A percentile compares a stretch with the other conserved stretches of the same genome.
phyloP scores from a whole-genome alignment of 2,329 filamentous ascomycete species.

The Calonectria ilicicola region DNA sequence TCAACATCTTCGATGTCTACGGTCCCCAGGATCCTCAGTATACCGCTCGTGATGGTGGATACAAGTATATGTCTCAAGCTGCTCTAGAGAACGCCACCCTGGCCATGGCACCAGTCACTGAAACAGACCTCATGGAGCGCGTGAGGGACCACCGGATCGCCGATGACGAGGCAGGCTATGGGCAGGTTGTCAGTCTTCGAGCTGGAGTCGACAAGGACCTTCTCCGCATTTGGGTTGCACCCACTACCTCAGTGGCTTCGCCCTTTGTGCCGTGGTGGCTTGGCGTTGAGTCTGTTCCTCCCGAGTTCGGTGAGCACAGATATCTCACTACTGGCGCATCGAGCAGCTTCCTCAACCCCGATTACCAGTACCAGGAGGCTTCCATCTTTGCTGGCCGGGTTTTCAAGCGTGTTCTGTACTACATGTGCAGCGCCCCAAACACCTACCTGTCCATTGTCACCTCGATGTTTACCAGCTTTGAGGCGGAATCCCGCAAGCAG shows the following conservation, averaged over 20 bases:
- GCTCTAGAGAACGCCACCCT: slow-evolving; percentile 36
- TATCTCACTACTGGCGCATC: slow-evolving; percentile 39
- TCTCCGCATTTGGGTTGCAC: slow-evolving; percentile 38
- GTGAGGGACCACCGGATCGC: slow-evolving; percentile 37
- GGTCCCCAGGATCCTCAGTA: slow-evolving; percentile 36
- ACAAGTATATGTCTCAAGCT: slow-evolving; percentile 40
- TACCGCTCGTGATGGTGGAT: slow-evolving; percentile 38
- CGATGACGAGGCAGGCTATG: slow-evolving; percentile 38
- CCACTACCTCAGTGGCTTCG: slow-evolving; percentile 30
- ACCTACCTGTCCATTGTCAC: slow-evolving; percentile 34
- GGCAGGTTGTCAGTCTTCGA: slow-evolving; percentile 34
- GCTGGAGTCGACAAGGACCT: slow-evolving; percentile 31
- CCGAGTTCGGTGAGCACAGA: slow-evolving; percentile 35
- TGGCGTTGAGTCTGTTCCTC: slow-evolving; percentile 32
- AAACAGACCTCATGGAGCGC: slow-evolving; percentile 38
- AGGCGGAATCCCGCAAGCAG: slow-evolving; percentile 29
- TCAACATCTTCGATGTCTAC: slow-evolving; percentile 39
- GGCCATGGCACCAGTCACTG: slow-evolving; percentile 34
- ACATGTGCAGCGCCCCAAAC: slow-evolving; percentile 38
- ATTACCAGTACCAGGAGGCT: slow-evolving; percentile 38
- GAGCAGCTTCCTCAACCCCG: slow-evolving; percentile 38
- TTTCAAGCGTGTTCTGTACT: slow-evolving; percentile 37
- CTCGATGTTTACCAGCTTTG: slow-evolving; percentile 25
- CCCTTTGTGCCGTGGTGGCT: slow-evolving; percentile 41
- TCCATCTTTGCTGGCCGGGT: slow-evolving; percentile 37